These are phyloP conservation scores for Acanthamoeba divionensis DNA, from an alignment of 208 protist genomes.

Conservation along the genomic window DNA sequence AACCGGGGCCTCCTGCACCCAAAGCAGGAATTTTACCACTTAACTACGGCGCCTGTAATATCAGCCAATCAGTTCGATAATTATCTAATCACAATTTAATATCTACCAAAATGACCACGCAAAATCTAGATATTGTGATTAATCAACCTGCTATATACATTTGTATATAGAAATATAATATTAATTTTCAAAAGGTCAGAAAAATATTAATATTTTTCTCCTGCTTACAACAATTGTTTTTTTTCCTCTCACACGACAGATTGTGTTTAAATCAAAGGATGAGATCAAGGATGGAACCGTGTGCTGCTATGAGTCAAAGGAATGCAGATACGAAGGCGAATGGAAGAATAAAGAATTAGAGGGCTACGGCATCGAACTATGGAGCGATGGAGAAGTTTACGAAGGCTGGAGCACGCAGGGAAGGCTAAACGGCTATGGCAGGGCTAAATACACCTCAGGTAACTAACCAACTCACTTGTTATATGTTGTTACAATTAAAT, in stretches of 20 bases:
- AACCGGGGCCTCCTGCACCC: too few relatives aligned
- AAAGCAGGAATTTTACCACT: too few relatives aligned
- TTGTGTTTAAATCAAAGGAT: neutral
- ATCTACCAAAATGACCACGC: neutral
- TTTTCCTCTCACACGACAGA: neutral
- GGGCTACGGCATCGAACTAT: slow-evolving; percentile 1
- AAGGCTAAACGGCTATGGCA: neutral
- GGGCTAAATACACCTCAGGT: neutral
- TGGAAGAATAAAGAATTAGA: slow-evolving; percentile 28
- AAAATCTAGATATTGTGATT: neutral
- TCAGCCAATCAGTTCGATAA: too few relatives aligned
- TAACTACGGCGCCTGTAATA: too few relatives aligned
- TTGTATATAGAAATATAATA: neutral
- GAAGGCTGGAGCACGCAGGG: slow-evolving; percentile 18
- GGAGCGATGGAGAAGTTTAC: neutral
- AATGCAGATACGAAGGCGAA: slow-evolving; percentile 8
- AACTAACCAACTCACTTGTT: neutral
- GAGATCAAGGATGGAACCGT: neutral
- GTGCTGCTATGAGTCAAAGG: neutral
- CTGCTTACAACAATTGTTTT: too few relatives aligned
- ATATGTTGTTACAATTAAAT: neutral
- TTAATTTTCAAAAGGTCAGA: neutral
- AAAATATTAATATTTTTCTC: too few relatives aligned
- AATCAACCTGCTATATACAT: neutral
- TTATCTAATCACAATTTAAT: too few relatives aligned